Evolutionary conservation across 2,329 filamentous ascomycete genomes (phyloP), one percentile per base, ranked within the genome.

Genomic region (Rhinocladiella mackenziei): DNA sequence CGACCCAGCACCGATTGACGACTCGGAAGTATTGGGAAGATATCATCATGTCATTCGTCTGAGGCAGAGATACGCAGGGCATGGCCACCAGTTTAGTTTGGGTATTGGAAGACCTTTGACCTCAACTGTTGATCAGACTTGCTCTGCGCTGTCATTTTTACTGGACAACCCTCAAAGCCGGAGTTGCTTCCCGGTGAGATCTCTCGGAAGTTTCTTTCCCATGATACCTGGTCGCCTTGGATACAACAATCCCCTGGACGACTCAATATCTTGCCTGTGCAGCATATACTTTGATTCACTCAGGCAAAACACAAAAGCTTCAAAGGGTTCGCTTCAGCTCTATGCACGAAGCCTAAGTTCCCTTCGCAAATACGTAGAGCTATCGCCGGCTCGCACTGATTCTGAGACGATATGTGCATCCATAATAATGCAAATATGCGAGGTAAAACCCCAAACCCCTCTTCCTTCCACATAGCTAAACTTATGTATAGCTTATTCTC

Each of bases 331-430:
- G 7, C 20, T 45, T 25, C 34, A 15, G 4, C 20, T 45, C 18
- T 45, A 45, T 25, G 15, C 29, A 15, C 18, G 22, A 26, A 32
- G 42, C 14, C 17, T 45, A 29, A 36, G 20, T 5, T 39, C 42
- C 15, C 34, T 45, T 22, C 42, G 42, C 10, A 30, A 33, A 22
- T 26, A 18, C 8, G 11, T 45, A 13, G 29, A 19, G 10, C 13
- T 18, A 15, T 18, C 13, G 14, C 36, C 40, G 13, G 18, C 17
- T 11, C 31, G 36, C 15, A 26, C 43, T 14, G 30, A 50, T 17
- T 31, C 42, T 5, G 46, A 53, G 30, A 53, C 46, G 10, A 48
- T 53, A 31, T 47, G 43, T 36, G 39, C 47, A 5, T 53, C 50
- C 17, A 39, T 53, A 4, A 43, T 53, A 5, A 25, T 53, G n/a